A percentile compares a stretch with the other conserved stretches of the same genome.
Conservation (phyloP, 1,139 yeast genomes). For the Nakaseomyces uthaithaninus region DNA sequence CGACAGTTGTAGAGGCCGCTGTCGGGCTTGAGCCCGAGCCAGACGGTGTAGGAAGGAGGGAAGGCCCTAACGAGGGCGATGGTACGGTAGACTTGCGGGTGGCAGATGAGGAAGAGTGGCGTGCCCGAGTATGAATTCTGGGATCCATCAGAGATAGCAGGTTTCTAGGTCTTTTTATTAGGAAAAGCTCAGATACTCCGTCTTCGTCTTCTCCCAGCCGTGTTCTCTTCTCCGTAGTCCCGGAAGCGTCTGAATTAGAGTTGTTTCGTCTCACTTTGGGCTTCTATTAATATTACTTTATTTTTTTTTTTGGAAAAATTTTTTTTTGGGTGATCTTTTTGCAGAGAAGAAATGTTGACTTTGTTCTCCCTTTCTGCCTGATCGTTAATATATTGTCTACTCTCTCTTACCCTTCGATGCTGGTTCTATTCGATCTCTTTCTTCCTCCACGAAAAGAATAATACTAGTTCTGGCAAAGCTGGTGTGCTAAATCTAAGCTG, state of each 20-base stretch:
- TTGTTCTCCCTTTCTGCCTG: too few relatives aligned
- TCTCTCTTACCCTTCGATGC: too few relatives aligned
- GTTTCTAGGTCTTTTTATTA: slow-evolving; percentile 5
- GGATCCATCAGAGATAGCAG: slow-evolving; percentile 4
- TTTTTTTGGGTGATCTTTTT: background rate
- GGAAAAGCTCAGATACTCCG: slow-evolving; percentile 3
- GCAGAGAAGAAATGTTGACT: too few relatives aligned
- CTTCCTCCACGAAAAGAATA: too few relatives aligned
- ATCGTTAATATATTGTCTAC: too few relatives aligned
- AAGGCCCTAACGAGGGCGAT: background rate
- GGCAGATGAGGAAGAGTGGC: slow-evolving; percentile 1
- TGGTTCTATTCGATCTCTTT: too few relatives aligned
- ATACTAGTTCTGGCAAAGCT: too few relatives aligned
- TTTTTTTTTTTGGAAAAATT: background rate
- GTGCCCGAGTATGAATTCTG: slow-evolving; percentile 2
- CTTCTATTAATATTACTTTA: background rate
- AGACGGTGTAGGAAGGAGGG: too few relatives aligned
- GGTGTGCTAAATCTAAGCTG: too few relatives aligned
- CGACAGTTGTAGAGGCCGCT: too few relatives aligned
- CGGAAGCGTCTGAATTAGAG: slow-evolving; percentile 4
- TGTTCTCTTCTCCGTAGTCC: slow-evolving; percentile 6
- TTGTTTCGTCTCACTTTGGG: slow-evolving; percentile 6
- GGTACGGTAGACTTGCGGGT: background rate
- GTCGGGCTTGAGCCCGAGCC: too few relatives aligned
- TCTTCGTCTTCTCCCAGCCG: slow-evolving; percentile 7